Percentiles rank a stretch among this genome's conserved stretches.
phyloP scores from a whole-genome alignment of 768 basidiomycete species.

The Chiua virens region DNA sequence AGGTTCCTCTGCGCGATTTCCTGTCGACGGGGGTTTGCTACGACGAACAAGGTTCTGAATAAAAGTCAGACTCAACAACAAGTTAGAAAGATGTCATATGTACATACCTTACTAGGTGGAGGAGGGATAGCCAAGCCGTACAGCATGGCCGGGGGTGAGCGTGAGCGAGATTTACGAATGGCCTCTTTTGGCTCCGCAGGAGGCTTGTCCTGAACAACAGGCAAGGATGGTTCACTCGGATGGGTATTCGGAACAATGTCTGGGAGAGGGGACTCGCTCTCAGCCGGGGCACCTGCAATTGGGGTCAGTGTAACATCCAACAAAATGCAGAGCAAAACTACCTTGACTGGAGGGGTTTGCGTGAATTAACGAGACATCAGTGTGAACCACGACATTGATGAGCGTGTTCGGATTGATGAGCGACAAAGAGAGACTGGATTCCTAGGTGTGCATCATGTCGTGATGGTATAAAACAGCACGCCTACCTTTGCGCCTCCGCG shows the following conservation, averaged over 20 bases:
- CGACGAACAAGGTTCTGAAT: conserved; percentile 28
- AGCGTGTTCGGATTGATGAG: conserved; percentile 50
- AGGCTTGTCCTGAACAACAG: conserved; percentile 15
- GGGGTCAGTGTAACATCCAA: background rate
- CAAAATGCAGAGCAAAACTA: background rate
- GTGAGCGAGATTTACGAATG: conserved; percentile 7
- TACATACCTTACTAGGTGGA: conserved; percentile 23
- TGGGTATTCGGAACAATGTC: conserved; percentile 53
- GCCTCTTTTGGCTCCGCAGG: conserved; percentile 13
- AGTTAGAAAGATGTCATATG: background rate
- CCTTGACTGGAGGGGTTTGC: conserved; percentile 22
- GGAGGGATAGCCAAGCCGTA: conserved; percentile 22
- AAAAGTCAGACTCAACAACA: background rate
- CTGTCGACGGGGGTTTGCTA: conserved; percentile 13
- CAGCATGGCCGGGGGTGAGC: conserved; percentile 21
- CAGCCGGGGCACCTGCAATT: conserved; percentile 2
- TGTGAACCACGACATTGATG: conserved; percentile 47
- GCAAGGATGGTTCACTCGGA: conserved; percentile 48
- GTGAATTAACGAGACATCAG: conserved; percentile 35
- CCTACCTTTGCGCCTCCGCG: conserved; percentile 52
- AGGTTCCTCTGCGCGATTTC: conserved; percentile 6
- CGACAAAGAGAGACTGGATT: conserved; percentile 38
- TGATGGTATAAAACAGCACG: background rate
- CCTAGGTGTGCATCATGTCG: conserved; percentile 4
- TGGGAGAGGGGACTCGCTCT: conserved; percentile 41